Evolutionary conservation across 306 rosid species (phyloP).

Genomic region (Sesbania bispinosa): DNA sequence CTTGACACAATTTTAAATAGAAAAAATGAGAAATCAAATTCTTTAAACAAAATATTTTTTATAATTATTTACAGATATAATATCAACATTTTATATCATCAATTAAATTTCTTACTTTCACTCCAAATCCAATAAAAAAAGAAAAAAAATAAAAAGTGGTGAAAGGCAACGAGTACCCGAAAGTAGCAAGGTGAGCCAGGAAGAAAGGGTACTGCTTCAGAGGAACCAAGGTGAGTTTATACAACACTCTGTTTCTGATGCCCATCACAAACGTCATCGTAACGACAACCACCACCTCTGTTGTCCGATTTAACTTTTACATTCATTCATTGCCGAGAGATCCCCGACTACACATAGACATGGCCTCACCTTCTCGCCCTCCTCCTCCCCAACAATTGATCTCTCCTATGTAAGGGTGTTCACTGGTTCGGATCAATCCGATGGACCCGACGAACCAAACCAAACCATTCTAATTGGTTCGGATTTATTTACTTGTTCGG

Average conservation of each 20-base stretch:
- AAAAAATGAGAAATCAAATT: too few species aligned
- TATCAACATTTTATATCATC: not conserved
- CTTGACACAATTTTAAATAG: too few species aligned
- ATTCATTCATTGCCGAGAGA: conserved; percentile 9
- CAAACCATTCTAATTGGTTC: too few species aligned
- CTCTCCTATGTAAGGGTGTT: conserved; percentile 47
- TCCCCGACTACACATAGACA: conserved; percentile 26
- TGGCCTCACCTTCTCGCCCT: conserved; percentile 27
- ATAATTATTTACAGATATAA: too few species aligned
- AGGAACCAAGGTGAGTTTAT: conserved; percentile 87
- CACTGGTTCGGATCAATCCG: too few species aligned
- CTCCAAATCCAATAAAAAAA: not conserved
- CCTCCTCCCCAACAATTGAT: conserved; percentile 32
- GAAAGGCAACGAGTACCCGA: conserved; percentile 52
- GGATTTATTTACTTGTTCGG: too few species aligned
- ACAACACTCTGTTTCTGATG: conserved; percentile 72
- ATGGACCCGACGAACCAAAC: too few species aligned
- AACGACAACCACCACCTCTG: conserved; percentile 58
- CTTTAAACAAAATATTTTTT: too few species aligned
- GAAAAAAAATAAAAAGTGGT: not conserved
- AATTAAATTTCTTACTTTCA: not conserved
- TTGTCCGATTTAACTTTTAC: conserved; percentile 36
- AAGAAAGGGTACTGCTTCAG: conserved; percentile 82
- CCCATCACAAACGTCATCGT: conserved; percentile 67
- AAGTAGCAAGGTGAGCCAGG: conserved; percentile 88